These are phyloP conservation scores for Thoreauomyces humboldtii DNA, from an alignment of 192 early-diverging fungal species.

Conservation along the genomic window DNA sequence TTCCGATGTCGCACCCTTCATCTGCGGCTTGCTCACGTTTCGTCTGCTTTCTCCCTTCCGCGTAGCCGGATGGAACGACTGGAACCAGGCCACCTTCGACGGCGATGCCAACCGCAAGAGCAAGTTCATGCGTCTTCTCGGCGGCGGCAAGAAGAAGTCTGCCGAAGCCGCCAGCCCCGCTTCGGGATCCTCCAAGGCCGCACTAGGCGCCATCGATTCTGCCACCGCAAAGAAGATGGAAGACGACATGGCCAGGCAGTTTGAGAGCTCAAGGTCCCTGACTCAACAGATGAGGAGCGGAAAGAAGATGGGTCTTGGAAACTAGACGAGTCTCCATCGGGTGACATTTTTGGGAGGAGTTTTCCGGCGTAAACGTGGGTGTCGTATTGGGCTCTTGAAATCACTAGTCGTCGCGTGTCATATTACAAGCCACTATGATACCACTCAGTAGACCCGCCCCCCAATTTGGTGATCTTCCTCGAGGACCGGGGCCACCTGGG, in stretches of 20 bases:
- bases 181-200: not conserved
- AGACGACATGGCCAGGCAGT: slow-evolving; percentile 59
- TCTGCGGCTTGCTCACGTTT: not conserved
- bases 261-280: slow-evolving; percentile 51
- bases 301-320: slow-evolving; percentile 13
- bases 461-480: too few species aligned
- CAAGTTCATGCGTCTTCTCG: slow-evolving; percentile 64
- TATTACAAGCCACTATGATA: too few species aligned
- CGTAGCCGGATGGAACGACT: slow-evolving; percentile 55
- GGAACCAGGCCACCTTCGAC: slow-evolving; percentile 57
- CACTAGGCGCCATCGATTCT: slow-evolving; percentile 47
- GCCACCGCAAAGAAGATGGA: slow-evolving; percentile 48
- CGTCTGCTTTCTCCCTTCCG: too few species aligned
- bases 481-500: too few species aligned
- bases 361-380: too few species aligned
- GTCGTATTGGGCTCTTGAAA: too few species aligned
- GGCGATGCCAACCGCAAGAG: slow-evolving; percentile 53
- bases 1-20: not conserved
- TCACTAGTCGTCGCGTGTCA: too few species aligned
- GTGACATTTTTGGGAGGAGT: too few species aligned
- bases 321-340: too few species aligned
- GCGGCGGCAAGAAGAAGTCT: slow-evolving; percentile 2
- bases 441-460: too few species aligned
- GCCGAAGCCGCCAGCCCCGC: not conserved
- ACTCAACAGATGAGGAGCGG: slow-evolving; percentile 38